Conservation (phyloP, 2,329 filamentous ascomycete genomes). For the Diplocarpon mali region DNA sequence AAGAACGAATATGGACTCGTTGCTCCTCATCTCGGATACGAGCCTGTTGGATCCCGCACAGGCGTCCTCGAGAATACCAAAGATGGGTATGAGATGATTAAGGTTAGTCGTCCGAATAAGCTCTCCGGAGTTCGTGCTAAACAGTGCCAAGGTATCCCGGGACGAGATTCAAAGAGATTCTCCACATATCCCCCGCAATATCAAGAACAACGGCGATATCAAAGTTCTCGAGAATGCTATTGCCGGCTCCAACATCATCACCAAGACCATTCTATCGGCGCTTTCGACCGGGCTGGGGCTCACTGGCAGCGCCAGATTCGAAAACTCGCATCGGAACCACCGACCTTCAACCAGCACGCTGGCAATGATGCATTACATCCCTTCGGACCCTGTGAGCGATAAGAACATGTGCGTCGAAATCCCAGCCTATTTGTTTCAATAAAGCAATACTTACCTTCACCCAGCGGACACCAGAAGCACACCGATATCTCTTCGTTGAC, state of each 20-base stretch:
- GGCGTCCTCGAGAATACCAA: slow-evolving; percentile 37
- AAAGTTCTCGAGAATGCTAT: slow-evolving; percentile 39
- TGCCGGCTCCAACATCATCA: slow-evolving; percentile 38
- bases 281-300: slow-evolving; percentile 38
- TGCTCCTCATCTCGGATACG: slow-evolving; percentile 42
- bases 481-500: slow-evolving; percentile 46
- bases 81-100: slow-evolving; percentile 44
- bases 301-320: slow-evolving; percentile 35
- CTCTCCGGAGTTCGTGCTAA: neutral
- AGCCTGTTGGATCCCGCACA: slow-evolving; percentile 37
- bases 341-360: slow-evolving; percentile 38
- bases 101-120: slow-evolving; percentile 24
- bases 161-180: slow-evolving; percentile 38
- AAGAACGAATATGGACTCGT: slow-evolving; percentile 46
- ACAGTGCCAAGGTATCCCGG: slow-evolving; percentile 31
- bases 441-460: too few relatives aligned
- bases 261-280: slow-evolving; percentile 28
- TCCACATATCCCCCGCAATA: slow-evolving; percentile 35
- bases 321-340: slow-evolving; percentile 41
- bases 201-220: slow-evolving; percentile 39
- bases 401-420: slow-evolving; percentile 28
- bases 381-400: slow-evolving; percentile 32
- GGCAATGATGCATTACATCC: slow-evolving; percentile 45
- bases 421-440: too few relatives aligned
- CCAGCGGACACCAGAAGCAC: slow-evolving; percentile 41